A percentile compares a stretch with the other conserved stretches of the same genome.
Evolutionary conservation across 2,329 filamentous ascomycete genomes (phyloP).

Genomic region (Paracorniculantispora psalliotae): DNA sequence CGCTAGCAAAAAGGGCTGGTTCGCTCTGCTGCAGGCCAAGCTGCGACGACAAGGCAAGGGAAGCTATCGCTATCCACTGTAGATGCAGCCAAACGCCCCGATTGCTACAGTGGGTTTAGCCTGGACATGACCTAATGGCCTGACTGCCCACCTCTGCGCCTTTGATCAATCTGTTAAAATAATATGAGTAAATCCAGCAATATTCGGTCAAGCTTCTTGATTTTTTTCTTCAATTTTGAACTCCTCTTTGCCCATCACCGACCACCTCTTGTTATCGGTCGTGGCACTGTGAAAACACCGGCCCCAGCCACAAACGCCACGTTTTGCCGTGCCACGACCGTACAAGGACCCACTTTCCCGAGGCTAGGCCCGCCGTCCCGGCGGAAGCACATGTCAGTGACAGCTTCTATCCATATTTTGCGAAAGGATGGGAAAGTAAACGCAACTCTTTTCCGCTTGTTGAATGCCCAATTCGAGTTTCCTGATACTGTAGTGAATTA

Average conservation of each 20-base stretch:
- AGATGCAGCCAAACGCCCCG: background rate
- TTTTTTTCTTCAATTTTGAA: too few relatives aligned
- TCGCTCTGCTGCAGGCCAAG: background rate
- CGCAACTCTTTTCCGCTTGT: too few relatives aligned
- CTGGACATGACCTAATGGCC: background rate
- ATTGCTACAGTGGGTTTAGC: background rate
- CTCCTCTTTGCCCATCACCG: too few relatives aligned
- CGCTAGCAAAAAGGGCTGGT: background rate
- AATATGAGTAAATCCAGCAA: too few relatives aligned
- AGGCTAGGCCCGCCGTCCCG: background rate
- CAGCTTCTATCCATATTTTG: background rate
- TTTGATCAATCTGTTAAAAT: too few relatives aligned
- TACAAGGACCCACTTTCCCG: constrained; percentile 4
- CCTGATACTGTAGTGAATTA: too few relatives aligned
- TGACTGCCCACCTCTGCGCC: too few relatives aligned
- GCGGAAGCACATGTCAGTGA: background rate
- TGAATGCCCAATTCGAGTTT: too few relatives aligned
- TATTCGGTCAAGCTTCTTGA: too few relatives aligned
- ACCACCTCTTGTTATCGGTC: background rate
- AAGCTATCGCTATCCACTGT: constrained; percentile 10
- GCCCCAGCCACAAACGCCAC: background rate
- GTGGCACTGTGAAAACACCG: background rate
- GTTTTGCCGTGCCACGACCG: background rate
- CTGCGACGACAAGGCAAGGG: too few relatives aligned
- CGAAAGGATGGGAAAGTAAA: too few relatives aligned